A percentile compares a stretch with the other conserved stretches of the same genome.
These are phyloP conservation scores for Hymenoscyphus salicellus DNA, from an alignment of 2,329 filamentous ascomycete species.

Conservation along the genomic window DNA sequence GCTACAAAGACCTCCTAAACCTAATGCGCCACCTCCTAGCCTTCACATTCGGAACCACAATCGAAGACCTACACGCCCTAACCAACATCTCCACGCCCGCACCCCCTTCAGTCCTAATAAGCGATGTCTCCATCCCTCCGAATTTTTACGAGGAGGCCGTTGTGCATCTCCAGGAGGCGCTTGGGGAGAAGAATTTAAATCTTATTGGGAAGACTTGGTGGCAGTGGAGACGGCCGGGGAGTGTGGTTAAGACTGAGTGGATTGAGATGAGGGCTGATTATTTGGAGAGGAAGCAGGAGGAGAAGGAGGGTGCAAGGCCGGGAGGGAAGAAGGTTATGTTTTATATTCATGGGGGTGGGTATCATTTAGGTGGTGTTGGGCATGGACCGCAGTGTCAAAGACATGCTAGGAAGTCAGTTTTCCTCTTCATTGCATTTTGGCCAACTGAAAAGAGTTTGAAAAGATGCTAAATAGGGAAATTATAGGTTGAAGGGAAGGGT, in stretches of 20 bases:
- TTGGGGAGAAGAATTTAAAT: constrained; percentile 63
- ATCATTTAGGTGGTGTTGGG: constrained; percentile 88
- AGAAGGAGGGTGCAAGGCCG: constrained; percentile 37
- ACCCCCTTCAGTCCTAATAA: constrained; percentile 77
- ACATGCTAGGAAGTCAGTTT: constrained; percentile 71
- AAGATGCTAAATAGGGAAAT: neutral
- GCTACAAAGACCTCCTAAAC: constrained; percentile 81
- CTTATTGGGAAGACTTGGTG: constrained; percentile 80
- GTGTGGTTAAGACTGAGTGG: constrained; percentile 76
- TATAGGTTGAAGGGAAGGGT: constrained; percentile 68
- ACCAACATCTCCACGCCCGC: constrained; percentile 83
- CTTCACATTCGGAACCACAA: constrained; percentile 77
- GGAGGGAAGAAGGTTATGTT: constrained; percentile 74
- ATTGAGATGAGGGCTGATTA: constrained; percentile 86
- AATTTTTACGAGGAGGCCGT: constrained; percentile 31
- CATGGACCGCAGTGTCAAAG: constrained; percentile 93
- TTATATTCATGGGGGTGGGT: constrained; percentile 87
- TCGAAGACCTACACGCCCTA: constrained; percentile 87
- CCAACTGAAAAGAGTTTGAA: neutral
- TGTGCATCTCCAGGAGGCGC: constrained; percentile 57
- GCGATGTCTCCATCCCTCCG: constrained; percentile 61
- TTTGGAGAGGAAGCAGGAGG: constrained; percentile 59
- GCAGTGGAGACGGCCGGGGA: constrained; percentile 71
- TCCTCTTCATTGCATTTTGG: neutral
- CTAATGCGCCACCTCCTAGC: constrained; percentile 78